These are phyloP conservation scores for Diaporthe longicolla DNA, from an alignment of 2,329 filamentous ascomycete species.

Conservation along the genomic window DNA sequence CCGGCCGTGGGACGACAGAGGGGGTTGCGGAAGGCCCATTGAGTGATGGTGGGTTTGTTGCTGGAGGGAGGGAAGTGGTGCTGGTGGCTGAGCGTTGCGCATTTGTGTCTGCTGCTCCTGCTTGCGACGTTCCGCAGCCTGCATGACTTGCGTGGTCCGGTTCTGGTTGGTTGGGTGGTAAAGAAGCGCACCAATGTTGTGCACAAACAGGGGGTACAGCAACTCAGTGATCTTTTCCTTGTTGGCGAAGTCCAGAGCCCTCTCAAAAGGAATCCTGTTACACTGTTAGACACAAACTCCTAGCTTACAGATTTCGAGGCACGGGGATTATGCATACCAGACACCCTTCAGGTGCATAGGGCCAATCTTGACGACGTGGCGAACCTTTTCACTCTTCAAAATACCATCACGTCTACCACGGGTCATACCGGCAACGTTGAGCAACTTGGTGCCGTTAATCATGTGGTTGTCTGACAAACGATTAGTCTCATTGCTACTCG, in stretches of 20 bases:
- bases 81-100: slow-evolving; percentile 69
- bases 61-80: slow-evolving; percentile 76
- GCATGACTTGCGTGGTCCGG: slow-evolving; percentile 87
- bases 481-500: neutral
- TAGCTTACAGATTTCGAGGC: neutral
- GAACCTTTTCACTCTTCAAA: slow-evolving; percentile 95
- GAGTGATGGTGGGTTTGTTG: slow-evolving; percentile 71
- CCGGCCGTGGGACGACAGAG: slow-evolving; percentile 78
- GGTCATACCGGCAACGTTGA: slow-evolving; percentile 99
- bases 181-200: slow-evolving; percentile 93
- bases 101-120: slow-evolving; percentile 76
- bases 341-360: slow-evolving; percentile 99
- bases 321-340: slow-evolving; percentile 74
- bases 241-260: slow-evolving; percentile 98
- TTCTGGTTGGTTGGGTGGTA: slow-evolving; percentile 94
- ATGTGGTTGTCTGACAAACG: slow-evolving; percentile 86
- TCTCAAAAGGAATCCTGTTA: slow-evolving; percentile 93
- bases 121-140: slow-evolving; percentile 84
- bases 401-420: slow-evolving; percentile 95
- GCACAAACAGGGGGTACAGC: slow-evolving; percentile 95
- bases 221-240: slow-evolving; percentile 99
- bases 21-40: slow-evolving; percentile 70
- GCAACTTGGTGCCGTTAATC: slow-evolving; percentile 97
- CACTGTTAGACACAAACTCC: slow-evolving; percentile 16
- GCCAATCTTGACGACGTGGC: slow-evolving; percentile 98